phyloP scores from a whole-genome alignment of 208 protist genomes.

The Naegleria lovaniensis region DNA sequence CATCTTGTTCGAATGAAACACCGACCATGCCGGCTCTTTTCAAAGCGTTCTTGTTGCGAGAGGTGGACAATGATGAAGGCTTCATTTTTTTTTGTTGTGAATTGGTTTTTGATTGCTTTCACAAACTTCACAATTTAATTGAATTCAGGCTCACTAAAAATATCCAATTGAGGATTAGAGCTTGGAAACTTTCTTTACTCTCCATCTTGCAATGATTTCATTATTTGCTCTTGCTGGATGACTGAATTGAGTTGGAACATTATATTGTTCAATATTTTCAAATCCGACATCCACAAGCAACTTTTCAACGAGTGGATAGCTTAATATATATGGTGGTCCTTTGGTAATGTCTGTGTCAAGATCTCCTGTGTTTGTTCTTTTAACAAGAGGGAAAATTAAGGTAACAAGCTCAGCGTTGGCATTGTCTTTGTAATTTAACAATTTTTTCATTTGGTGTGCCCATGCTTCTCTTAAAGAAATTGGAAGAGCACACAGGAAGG shows the following conservation, averaged over 20 bases:
- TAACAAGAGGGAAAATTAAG: not conserved
- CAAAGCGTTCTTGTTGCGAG: not conserved
- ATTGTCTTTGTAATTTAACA: not conserved
- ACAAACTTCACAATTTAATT: too few species aligned
- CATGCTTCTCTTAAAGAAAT: not conserved
- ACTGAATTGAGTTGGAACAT: not conserved
- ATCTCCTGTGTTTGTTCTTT: not conserved
- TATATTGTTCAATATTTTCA: not conserved
- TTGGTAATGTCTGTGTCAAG: not conserved
- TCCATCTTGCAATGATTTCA: not conserved
- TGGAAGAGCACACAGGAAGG: not conserved
- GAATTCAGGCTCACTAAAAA: too few species aligned
- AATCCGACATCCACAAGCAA: not conserved
- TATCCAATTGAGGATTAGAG: too few species aligned
- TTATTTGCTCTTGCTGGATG: not conserved
- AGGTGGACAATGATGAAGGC: too few species aligned
- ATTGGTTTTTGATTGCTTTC: too few species aligned
- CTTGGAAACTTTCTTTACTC: not conserved
- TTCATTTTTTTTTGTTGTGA: too few species aligned
- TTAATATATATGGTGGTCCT: not conserved
- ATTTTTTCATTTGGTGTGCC: not conserved
- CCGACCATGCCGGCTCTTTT: not conserved
- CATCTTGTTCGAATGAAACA: not conserved
- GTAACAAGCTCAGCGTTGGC: not conserved
- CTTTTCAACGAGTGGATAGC: not conserved